These are phyloP conservation scores for Reutealis trisperma DNA, from an alignment of 345 rosid species.

Conservation along the genomic window DNA sequence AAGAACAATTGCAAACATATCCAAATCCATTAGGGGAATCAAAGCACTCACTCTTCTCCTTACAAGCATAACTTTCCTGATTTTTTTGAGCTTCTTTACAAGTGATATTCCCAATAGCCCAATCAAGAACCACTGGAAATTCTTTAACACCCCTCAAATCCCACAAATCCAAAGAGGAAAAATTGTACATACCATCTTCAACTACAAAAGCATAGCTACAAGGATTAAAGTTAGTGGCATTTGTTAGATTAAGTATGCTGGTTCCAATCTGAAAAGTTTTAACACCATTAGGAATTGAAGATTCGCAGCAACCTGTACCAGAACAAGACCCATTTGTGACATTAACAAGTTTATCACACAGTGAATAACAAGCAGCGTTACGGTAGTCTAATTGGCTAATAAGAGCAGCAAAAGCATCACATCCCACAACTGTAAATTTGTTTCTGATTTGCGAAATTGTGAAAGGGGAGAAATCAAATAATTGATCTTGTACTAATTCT, in stretches of 20 bases:
- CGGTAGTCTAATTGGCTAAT: not conserved
- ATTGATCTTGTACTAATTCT: not conserved
- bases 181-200: slow-evolving; percentile 1
- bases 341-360: not conserved
- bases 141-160: not conserved
- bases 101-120: slow-evolving; percentile 32
- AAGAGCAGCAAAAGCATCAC: not conserved
- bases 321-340: not conserved
- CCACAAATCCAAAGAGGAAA: not conserved
- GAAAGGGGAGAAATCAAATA: not conserved
- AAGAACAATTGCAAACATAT: slow-evolving; percentile 21
- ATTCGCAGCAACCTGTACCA: not conserved
- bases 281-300: not conserved
- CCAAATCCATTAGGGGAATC: not conserved
- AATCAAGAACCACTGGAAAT: slow-evolving; percentile 34
- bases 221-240: not conserved
- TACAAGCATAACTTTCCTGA: slow-evolving; percentile 9
- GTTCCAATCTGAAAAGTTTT: not conserved
- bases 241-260: not conserved
- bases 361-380: not conserved
- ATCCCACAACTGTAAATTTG: not conserved
- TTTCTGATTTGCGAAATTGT: not conserved
- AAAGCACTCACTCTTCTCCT: slow-evolving; percentile 17
- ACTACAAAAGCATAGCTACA: slow-evolving; percentile 26
- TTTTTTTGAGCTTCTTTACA: slow-evolving; percentile 17